Evolutionary conservation across 1,139 yeast species (phyloP).

Genomic region (Suhomyces panamericanus): DNA sequence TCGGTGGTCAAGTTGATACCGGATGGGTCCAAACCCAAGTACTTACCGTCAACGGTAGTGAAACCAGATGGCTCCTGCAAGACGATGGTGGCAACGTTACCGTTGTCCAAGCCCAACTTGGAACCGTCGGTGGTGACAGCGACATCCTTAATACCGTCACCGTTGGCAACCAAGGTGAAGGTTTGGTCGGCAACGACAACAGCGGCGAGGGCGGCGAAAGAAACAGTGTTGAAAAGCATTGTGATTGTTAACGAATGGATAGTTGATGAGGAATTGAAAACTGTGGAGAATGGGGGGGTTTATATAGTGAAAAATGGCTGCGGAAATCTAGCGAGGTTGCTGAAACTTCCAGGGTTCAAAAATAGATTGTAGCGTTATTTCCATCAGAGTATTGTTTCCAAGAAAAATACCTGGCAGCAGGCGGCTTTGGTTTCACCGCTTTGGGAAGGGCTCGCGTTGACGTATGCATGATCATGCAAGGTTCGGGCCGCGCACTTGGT

Average conservation of each 20-base stretch:
- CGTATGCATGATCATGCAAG: not conserved
- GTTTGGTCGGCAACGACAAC: conserved; percentile 32
- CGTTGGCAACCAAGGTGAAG: conserved; percentile 29
- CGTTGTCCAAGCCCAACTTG: conserved; percentile 21
- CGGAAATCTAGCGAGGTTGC: not conserved
- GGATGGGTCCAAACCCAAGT: conserved; percentile 19
- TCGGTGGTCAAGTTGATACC: conserved; percentile 16
- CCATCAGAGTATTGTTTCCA: not conserved
- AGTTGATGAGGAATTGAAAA: not conserved
- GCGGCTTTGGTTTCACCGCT: not conserved
- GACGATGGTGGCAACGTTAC: conserved; percentile 21
- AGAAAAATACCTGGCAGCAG: not conserved
- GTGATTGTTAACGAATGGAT: conserved; percentile 1
- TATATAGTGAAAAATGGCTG: not conserved
- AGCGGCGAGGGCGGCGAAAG: conserved; percentile 30
- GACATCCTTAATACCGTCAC: conserved; percentile 22
- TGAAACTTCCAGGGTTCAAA: not conserved
- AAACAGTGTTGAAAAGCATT: conserved; percentile 22
- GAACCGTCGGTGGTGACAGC: conserved; percentile 22
- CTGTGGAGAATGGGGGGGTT: not conserved
- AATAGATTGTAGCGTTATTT: not conserved
- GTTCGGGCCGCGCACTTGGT: not conserved
- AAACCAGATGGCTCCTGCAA: conserved; percentile 36
- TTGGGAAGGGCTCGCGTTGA: not conserved
- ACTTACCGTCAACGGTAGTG: conserved; percentile 22